A percentile compares a stretch with the other conserved stretches of the same genome.
Evolutionary conservation across 495 filamentous ascomycete genomes (phyloP).

Genomic region (Aspergillus coremiiformis): DNA sequence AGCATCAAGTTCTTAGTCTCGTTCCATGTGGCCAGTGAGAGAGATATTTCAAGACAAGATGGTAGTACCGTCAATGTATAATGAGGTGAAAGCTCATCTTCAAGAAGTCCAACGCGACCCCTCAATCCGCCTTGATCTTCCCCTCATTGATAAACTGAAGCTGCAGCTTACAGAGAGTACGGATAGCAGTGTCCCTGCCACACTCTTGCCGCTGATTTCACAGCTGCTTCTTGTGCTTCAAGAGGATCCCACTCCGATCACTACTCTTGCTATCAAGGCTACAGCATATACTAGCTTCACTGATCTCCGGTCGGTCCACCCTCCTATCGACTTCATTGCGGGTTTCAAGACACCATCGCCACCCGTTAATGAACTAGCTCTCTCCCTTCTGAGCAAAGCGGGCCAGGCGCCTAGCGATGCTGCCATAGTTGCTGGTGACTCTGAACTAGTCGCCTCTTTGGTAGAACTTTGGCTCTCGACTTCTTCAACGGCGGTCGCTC

Average conservation of each 20-base stretch:
- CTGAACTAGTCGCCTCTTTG: conserved; percentile 52
- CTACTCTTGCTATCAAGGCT: conserved; percentile 35
- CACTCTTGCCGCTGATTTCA: conserved; percentile 40
- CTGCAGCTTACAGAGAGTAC: conserved; percentile 34
- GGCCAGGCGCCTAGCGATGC: conserved; percentile 51
- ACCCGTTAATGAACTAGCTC: conserved; percentile 61
- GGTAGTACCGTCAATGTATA: conserved; percentile 34
- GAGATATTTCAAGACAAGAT: conserved; percentile 16
- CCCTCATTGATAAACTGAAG: conserved; percentile 36
- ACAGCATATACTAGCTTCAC: conserved; percentile 35
- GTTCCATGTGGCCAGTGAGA: background rate
- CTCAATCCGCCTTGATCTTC: conserved; percentile 27
- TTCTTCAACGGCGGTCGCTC: conserved; percentile 63
- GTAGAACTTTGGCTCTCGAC: conserved; percentile 67
- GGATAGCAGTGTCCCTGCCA: conserved; percentile 28
- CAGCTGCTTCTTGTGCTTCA: conserved; percentile 40
- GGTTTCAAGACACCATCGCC: conserved; percentile 53
- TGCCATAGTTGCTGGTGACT: conserved; percentile 59
- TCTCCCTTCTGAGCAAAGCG: conserved; percentile 68
- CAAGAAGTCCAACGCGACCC: conserved; percentile 31
- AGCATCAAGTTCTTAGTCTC: background rate
- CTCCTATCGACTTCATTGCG: conserved; percentile 40
- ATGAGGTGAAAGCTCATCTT: conserved; percentile 32
- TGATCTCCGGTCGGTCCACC: conserved; percentile 37
- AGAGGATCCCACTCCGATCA: conserved; percentile 45